These are phyloP conservation scores for Arthrobotrys conoides DNA, from an alignment of 2,329 filamentous ascomycete species.

Conservation along the genomic window DNA sequence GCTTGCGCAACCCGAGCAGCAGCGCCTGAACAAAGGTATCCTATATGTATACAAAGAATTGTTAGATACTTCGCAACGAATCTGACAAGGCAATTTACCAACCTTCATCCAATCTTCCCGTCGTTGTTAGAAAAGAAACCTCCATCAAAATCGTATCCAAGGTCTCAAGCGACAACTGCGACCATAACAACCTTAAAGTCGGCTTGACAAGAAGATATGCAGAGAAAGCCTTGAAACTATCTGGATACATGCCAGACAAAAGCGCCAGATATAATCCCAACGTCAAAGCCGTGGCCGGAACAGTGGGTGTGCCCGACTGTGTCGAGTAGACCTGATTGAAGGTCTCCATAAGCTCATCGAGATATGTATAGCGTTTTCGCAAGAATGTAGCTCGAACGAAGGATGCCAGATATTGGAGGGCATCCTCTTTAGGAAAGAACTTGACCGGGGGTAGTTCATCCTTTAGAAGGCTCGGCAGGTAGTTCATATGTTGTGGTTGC, in stretches of 20 bases:
- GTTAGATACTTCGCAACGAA: not conserved
- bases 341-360: conserved; percentile 52
- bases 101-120: conserved; percentile 58
- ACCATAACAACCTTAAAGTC: conserved; percentile 47
- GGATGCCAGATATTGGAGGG: conserved; percentile 29
- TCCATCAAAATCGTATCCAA: conserved; percentile 56
- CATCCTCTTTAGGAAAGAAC: conserved; percentile 50
- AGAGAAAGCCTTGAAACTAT: conserved; percentile 53
- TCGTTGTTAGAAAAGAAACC: conserved; percentile 49
- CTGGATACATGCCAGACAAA: conserved; percentile 53
- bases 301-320: conserved; percentile 28
- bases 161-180: conserved; percentile 51
- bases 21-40: conserved; percentile 45
- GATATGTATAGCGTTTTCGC: conserved; percentile 46
- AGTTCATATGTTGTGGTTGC: conserved; percentile 51
- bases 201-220: conserved; percentile 54
- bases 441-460: conserved; percentile 50
- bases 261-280: conserved; percentile 55
- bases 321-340: conserved; percentile 54
- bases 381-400: conserved; percentile 40
- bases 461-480: conserved; percentile 42
- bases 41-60: conserved; percentile 17
- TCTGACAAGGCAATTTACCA: not conserved
- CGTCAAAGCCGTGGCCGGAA: conserved; percentile 38
- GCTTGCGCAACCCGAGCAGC: conserved; percentile 52